Evolutionary conservation across 208 protist genomes (phyloP).

Genomic region (Trypanosomatidae sp.): DNA sequence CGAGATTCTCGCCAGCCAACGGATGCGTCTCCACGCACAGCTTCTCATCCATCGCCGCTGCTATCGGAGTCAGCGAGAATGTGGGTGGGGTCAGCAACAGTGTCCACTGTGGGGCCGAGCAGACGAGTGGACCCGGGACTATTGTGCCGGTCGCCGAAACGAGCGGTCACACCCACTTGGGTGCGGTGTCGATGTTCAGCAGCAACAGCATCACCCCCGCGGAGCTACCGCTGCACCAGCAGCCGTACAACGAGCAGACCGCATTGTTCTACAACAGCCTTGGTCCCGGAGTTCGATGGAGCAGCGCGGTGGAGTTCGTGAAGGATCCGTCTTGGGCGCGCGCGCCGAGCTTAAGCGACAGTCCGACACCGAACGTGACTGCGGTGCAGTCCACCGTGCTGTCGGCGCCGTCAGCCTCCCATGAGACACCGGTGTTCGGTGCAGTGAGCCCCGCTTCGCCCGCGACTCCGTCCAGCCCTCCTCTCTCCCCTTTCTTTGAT

Average conservation of each 20-base stretch:
- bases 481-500: not conserved
- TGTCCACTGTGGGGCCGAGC: not conserved
- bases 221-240: constrained; percentile 35
- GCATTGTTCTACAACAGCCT: constrained; percentile 47
- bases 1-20: constrained; percentile 8
- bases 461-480: not conserved
- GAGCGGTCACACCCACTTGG: not conserved
- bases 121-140: not conserved
- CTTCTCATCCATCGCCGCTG: constrained; percentile 14
- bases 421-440: not conserved
- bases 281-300: constrained; percentile 1
- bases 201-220: constrained; percentile 3
- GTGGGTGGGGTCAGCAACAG: constrained; percentile 1
- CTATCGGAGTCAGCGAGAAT: not conserved
- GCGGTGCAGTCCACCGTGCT: not conserved
- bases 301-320: constrained; percentile 3
- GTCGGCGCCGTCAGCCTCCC: not conserved
- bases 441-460: not conserved
- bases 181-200: not conserved
- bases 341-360: not conserved
- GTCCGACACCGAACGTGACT: not conserved
- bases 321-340: not conserved
- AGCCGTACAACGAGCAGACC: constrained; percentile 41
- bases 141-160: not conserved
- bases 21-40: not conserved